Percentiles rank a stretch among this genome's conserved stretches.
These are phyloP conservation scores for Hemerocallis citrina DNA, from an alignment of 106 monocot genomes.

Conservation along the genomic window DNA sequence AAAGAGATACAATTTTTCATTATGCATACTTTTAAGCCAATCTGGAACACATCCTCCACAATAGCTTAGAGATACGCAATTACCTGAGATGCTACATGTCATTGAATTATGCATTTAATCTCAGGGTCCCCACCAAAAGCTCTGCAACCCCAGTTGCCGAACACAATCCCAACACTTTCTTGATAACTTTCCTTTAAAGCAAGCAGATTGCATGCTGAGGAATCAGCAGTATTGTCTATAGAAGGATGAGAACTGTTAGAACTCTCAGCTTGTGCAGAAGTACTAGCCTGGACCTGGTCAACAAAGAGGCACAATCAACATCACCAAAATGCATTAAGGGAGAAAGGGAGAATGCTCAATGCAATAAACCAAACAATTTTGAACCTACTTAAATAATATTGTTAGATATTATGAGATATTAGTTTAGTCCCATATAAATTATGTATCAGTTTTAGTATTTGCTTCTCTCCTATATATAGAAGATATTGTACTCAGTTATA, in stretches of 20 bases:
- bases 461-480: no score
- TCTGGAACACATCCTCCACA: background rate
- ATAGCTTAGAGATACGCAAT: background rate
- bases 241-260: background rate
- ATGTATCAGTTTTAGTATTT: no score
- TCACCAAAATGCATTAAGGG: background rate
- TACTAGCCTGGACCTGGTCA: conserved; percentile 12
- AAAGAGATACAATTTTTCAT: no score
- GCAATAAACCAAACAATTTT: no score
- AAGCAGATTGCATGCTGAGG: background rate
- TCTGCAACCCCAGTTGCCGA: conserved; percentile 99
- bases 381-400: no score
- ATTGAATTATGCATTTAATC: conserved; percentile 86
- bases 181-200: background rate
- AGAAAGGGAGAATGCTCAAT: background rate
- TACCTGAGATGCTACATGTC: conserved; percentile 98
- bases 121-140: conserved; percentile 93
- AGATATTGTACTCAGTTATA: no score
- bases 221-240: conserved; percentile 3
- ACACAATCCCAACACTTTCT: conserved; percentile 54
- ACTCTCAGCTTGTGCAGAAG: conserved; percentile 4
- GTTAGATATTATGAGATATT: no score
- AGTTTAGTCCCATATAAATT: no score
- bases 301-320: background rate
- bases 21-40: background rate